Evolutionary conservation across 2,329 filamentous ascomycete genomes (phyloP).

Genomic region (Penicillium sp.): DNA sequence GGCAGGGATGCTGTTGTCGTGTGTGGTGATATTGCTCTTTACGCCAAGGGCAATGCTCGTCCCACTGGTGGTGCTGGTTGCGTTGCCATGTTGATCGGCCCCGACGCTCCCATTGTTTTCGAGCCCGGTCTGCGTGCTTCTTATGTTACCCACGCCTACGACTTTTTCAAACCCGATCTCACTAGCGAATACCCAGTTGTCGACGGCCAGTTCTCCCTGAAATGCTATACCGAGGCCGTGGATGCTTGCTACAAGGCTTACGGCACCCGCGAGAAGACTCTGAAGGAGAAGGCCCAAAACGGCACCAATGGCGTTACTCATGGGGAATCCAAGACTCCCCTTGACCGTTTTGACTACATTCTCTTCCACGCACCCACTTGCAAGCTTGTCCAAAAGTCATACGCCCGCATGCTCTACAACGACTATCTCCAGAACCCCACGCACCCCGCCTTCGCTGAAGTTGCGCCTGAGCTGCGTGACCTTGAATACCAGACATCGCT

Average conservation of each 20-base stretch:
- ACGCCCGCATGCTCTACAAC: slow-evolving; percentile 82
- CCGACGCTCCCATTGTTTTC: slow-evolving; percentile 75
- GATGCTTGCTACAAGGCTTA: slow-evolving; percentile 83
- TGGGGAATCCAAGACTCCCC: slow-evolving; percentile 60
- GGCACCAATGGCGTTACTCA: slow-evolving; percentile 53
- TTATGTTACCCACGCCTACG: slow-evolving; percentile 84
- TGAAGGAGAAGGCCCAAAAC: slow-evolving; percentile 54
- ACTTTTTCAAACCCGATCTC: slow-evolving; percentile 89
- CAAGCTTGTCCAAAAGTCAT: slow-evolving; percentile 87
- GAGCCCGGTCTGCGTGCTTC: slow-evolving; percentile 80
- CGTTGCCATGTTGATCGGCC: slow-evolving; percentile 79
- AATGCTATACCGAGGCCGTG: slow-evolving; percentile 80
- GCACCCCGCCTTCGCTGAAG: slow-evolving; percentile 71
- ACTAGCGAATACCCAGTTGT: slow-evolving; percentile 87
- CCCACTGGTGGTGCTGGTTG: slow-evolving; percentile 81
- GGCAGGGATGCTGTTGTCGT: slow-evolving; percentile 80
- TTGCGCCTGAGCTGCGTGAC: slow-evolving; percentile 75
- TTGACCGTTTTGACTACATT: slow-evolving; percentile 85
- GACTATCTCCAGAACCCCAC: slow-evolving; percentile 77
- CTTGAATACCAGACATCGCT: slow-evolving; percentile 80
- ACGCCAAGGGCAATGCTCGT: slow-evolving; percentile 81
- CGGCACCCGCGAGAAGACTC: slow-evolving; percentile 70
- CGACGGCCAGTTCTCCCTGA: slow-evolving; percentile 81
- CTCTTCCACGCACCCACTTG: slow-evolving; percentile 84
- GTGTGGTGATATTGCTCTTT: slow-evolving; percentile 81